These are phyloP conservation scores for Atkinsonella hypoxylon DNA, from an alignment of 2,329 filamentous ascomycete genomes.

Conservation along the genomic window DNA sequence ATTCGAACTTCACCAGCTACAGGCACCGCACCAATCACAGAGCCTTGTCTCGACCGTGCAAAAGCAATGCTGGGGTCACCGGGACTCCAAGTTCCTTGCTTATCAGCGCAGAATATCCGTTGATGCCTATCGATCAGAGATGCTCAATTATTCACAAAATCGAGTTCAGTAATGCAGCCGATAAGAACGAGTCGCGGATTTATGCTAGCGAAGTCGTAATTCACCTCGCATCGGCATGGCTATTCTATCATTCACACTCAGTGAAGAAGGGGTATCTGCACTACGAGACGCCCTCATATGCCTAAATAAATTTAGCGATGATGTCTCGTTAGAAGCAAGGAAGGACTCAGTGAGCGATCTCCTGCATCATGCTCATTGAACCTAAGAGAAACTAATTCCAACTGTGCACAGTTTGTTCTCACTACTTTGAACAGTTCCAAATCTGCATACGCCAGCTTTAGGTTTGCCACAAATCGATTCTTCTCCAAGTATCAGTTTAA, in stretches of 20 bases:
- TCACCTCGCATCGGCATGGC: conserved; percentile 30
- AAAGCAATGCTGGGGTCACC: too few species aligned
- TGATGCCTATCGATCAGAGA: too few species aligned
- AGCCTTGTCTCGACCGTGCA: too few species aligned
- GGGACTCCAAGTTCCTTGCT: too few species aligned
- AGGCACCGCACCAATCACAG: too few species aligned
- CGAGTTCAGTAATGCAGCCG: too few species aligned
- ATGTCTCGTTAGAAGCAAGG: conserved; percentile 62
- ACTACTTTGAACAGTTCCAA: conserved; percentile 71
- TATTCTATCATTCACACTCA: conserved; percentile 60
- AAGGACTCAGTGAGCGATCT: conserved; percentile 45
- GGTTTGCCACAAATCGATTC: conserved; percentile 54
- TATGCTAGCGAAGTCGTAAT: background rate
- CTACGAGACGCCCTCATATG: conserved; percentile 65
- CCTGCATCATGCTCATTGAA: background rate
- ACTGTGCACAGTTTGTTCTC: conserved; percentile 46
- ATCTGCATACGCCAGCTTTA: conserved; percentile 65
- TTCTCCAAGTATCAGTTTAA: conserved; percentile 62
- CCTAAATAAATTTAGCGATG: conserved; percentile 68
- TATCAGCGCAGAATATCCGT: too few species aligned
- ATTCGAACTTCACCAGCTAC: too few species aligned
- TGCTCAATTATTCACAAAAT: too few species aligned
- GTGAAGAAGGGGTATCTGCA: conserved; percentile 56
- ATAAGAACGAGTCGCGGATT: too few species aligned
- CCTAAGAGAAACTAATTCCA: background rate